These are phyloP conservation scores for Tuber umbilicatum DNA, from an alignment of 495 filamentous ascomycete species.

Conservation along the genomic window DNA sequence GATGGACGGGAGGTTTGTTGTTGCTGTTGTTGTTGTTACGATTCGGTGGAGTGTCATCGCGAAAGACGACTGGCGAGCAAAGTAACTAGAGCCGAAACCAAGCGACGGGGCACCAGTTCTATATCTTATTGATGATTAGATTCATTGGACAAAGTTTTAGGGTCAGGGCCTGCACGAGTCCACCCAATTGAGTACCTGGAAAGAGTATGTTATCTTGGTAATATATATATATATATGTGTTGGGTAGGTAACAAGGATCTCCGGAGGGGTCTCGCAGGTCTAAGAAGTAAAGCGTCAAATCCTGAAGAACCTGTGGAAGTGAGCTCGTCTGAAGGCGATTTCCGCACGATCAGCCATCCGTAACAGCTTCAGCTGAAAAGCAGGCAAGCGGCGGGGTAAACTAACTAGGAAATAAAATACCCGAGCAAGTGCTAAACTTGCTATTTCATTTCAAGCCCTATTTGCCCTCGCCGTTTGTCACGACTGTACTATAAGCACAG, in stretches of 20 bases:
- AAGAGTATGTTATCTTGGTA: constrained; percentile 23
- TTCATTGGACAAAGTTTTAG: constrained; percentile 29
- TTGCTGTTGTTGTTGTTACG: constrained; percentile 30
- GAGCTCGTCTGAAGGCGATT: constrained; percentile 35
- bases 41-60: constrained; percentile 41
- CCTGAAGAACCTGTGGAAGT: constrained; percentile 32
- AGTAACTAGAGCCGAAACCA: constrained; percentile 26
- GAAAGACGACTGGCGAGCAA: constrained; percentile 8
- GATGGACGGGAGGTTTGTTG: constrained; percentile 40
- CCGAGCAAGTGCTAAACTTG: constrained; percentile 40
- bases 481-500: constrained; percentile 31
- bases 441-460: constrained; percentile 42
- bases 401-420: constrained; percentile 42
- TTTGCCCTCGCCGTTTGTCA: constrained; percentile 25
- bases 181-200: constrained; percentile 35
- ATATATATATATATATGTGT: constrained; percentile 17
- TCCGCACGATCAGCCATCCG: constrained; percentile 36
- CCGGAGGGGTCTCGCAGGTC: constrained; percentile 18
- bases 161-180: constrained; percentile 15
- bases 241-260: constrained; percentile 35
- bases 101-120: constrained; percentile 34
- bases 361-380: constrained; percentile 41
- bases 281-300: constrained; percentile 19
- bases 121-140: constrained; percentile 36
- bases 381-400: constrained; percentile 29